Evolutionary conservation across 805 yeast genomes (phyloP).

Genomic region (Candida tallmaniae): DNA sequence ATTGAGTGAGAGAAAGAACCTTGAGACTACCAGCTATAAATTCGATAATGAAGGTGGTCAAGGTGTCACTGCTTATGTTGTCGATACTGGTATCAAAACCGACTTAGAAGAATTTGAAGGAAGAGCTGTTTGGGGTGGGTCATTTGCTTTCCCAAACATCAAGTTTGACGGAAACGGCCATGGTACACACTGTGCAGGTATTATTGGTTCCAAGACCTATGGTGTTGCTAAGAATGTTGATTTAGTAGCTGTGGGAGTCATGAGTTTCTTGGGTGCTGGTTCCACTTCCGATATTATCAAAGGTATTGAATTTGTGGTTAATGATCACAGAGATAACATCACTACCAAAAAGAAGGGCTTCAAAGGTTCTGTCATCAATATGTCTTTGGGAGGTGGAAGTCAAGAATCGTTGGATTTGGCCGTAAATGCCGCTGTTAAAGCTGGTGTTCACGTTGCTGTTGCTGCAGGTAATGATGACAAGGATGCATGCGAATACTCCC

Average conservation of each 20-base stretch:
- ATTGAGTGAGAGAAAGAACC: conserved; percentile 27
- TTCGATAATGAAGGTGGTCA: conserved; percentile 36
- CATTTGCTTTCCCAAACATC: conserved; percentile 32
- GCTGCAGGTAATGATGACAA: conserved; percentile 62
- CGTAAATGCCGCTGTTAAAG: conserved; percentile 53
- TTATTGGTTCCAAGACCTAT: conserved; percentile 70
- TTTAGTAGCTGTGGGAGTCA: conserved; percentile 38
- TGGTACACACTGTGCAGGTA: conserved; percentile 92
- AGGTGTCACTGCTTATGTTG: conserved; percentile 66
- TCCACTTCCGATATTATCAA: conserved; percentile 39
- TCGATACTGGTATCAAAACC: conserved; percentile 77
- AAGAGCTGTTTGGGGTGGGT: conserved; percentile 52
- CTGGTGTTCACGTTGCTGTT: conserved; percentile 56
- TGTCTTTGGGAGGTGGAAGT: conserved; percentile 59
- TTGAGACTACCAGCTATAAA: conserved; percentile 22
- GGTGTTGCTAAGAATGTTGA: conserved; percentile 72
- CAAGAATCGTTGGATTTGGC: conserved; percentile 54
- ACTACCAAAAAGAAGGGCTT: conserved; percentile 34
- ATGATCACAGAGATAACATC: conserved; percentile 28
- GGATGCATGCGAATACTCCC: conserved; percentile 58
- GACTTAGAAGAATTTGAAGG: conserved; percentile 63
- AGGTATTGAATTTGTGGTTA: conserved; percentile 37
- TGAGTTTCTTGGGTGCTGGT: conserved; percentile 37
- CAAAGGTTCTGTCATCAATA: conserved; percentile 59
- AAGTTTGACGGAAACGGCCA: conserved; percentile 70